Evolutionary conservation across 1,284 basidiomycete species (phyloP).

Genomic region (Cutaneotrichosporon sp.): DNA sequence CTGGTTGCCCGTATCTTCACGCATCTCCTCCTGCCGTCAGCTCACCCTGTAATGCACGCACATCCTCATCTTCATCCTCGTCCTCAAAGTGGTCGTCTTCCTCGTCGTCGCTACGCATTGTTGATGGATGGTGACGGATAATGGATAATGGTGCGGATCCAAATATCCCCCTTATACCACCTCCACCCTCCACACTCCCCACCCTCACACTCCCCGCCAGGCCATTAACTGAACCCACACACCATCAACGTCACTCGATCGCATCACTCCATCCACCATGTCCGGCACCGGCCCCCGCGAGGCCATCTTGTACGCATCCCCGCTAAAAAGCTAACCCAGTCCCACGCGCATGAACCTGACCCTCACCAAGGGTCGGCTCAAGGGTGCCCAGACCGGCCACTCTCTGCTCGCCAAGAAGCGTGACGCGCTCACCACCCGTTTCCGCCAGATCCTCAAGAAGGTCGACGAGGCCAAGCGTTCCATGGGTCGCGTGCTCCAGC

Average conservation of each 20-base stretch:
- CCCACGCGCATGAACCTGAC: slow-evolving; percentile 93
- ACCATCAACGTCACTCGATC: slow-evolving; percentile 4
- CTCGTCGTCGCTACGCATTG: slow-evolving; percentile 44
- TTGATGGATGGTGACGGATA: slow-evolving; percentile 1
- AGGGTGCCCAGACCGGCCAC: slow-evolving; percentile 96
- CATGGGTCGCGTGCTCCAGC: slow-evolving; percentile 98
- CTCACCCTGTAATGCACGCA: slow-evolving; percentile 1
- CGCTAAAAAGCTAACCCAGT: slow-evolving; percentile 32
- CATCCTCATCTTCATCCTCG: slow-evolving; percentile 28
- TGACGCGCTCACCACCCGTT: slow-evolving; percentile 89
- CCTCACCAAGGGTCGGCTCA: slow-evolving; percentile 87
- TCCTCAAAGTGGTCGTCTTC: slow-evolving; percentile 36
- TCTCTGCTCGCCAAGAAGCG: slow-evolving; percentile 96
- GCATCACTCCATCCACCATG: slow-evolving; percentile 57
- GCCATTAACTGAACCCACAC: background rate
- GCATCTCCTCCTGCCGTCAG: slow-evolving; percentile 27
- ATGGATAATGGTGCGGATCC: slow-evolving; percentile 15
- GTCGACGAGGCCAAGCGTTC: slow-evolving; percentile 98
- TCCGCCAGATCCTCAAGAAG: slow-evolving; percentile 82
- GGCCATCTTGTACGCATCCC: slow-evolving; percentile 67
- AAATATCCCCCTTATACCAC: slow-evolving; percentile 3
- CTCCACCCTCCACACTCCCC: background rate
- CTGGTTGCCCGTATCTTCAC: slow-evolving; percentile 33
- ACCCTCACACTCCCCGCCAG: background rate
- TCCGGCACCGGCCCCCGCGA: slow-evolving; percentile 84